Evolutionary conservation across 2,329 filamentous ascomycete species (phyloP).

Genomic region (Diaporthe ilicicola): DNA sequence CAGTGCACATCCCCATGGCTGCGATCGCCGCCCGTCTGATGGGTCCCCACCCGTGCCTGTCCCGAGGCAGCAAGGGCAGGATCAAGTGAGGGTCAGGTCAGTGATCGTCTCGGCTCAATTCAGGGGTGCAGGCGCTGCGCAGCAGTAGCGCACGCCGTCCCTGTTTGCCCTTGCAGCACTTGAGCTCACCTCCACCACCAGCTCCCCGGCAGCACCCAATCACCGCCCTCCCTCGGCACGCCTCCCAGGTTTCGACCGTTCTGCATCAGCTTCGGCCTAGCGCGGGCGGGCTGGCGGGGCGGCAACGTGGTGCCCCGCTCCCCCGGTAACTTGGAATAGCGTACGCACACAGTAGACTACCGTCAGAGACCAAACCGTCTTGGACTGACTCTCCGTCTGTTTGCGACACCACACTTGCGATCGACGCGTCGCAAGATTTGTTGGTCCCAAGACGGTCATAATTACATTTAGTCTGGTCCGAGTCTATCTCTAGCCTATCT

Average conservation of each 20-base stretch:
- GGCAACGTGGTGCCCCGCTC: constrained; percentile 16
- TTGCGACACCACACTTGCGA: constrained; percentile 6
- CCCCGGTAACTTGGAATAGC: neutral
- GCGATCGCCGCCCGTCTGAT: neutral
- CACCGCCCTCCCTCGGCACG: constrained; percentile 3
- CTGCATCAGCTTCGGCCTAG: constrained; percentile 24
- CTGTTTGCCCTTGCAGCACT: constrained; percentile 24
- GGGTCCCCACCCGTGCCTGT: neutral
- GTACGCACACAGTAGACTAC: neutral
- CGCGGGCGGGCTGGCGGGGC: constrained; percentile 26
- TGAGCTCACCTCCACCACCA: constrained; percentile 14
- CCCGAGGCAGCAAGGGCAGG: neutral
- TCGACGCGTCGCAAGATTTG: constrained; percentile 10
- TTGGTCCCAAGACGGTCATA: neutral
- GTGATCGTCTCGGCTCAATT: constrained; percentile 20
- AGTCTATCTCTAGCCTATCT: neutral
- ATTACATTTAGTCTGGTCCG: too few species aligned
- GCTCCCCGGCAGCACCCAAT: neutral
- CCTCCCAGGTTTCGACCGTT: constrained; percentile 4
- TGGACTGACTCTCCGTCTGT: neutral
- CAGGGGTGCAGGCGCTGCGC: constrained; percentile 12
- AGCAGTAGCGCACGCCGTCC: constrained; percentile 17
- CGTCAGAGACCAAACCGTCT: constrained; percentile 4
- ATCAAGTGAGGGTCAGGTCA: neutral
- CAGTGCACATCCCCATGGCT: constrained; percentile 4